Evolutionary conservation across 495 filamentous ascomycete species (phyloP).

Genomic region (Tuber melanosporum): DNA sequence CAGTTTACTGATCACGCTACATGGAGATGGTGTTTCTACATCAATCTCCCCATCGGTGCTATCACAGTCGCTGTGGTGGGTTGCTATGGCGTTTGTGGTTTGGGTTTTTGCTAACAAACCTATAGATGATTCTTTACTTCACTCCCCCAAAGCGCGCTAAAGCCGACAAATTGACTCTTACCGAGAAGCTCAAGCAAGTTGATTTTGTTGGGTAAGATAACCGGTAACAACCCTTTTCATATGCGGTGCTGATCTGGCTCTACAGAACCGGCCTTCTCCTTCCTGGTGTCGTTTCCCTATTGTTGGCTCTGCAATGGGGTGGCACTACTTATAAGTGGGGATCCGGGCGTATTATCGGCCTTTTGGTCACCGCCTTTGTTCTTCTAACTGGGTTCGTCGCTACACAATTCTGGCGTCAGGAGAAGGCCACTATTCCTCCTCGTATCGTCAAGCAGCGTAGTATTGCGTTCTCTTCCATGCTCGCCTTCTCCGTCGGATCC

Average conservation of each 20-base stretch:
- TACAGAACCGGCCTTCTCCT: conserved; percentile 55
- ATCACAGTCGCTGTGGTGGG: conserved; percentile 54
- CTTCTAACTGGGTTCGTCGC: conserved; percentile 57
- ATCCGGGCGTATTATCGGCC: conserved; percentile 59
- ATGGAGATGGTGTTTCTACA: conserved; percentile 85
- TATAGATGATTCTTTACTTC: conserved; percentile 51
- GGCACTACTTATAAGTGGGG: conserved; percentile 64
- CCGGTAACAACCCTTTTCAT: background rate
- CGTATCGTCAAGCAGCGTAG: conserved; percentile 67
- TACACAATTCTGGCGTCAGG: conserved; percentile 60
- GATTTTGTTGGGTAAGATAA: conserved; percentile 54
- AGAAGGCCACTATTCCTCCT: conserved; percentile 70
- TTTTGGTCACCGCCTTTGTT: conserved; percentile 65
- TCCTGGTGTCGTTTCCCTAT: conserved; percentile 61
- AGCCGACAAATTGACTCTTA: conserved; percentile 42
- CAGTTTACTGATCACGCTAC: conserved; percentile 54
- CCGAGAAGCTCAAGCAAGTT: conserved; percentile 53
- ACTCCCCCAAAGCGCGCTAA: conserved; percentile 47
- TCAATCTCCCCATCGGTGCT: conserved; percentile 66
- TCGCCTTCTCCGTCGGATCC: conserved; percentile 53
- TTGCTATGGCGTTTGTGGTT: background rate
- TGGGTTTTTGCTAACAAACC: background rate
- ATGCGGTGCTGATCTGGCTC: background rate
- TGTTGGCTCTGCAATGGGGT: conserved; percentile 84
- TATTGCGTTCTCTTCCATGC: conserved; percentile 53